A percentile compares a stretch with the other conserved stretches of the same genome.
phyloP scores from a whole-genome alignment of 2,329 filamentous ascomycete genomes.

The Neobulgaria alba region DNA sequence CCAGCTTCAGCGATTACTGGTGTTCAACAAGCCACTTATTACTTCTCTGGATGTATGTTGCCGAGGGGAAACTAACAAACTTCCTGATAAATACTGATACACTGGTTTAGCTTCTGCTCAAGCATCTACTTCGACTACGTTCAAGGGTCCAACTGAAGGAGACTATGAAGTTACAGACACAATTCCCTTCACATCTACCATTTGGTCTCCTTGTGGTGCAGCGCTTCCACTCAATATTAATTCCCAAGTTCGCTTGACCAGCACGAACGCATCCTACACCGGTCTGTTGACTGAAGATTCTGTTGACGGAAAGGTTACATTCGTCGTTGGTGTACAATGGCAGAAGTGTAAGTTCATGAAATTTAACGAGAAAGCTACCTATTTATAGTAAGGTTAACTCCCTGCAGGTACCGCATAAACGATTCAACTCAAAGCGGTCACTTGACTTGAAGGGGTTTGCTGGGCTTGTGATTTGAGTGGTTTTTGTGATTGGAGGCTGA shows the following conservation, averaged over 20 bases:
- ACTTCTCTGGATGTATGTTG: constrained; percentile 39
- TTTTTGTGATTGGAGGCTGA: neutral
- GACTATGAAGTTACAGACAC: constrained; percentile 36
- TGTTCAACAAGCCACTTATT: constrained; percentile 43
- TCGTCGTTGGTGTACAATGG: constrained; percentile 35
- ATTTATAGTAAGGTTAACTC: neutral
- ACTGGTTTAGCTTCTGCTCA: constrained; percentile 21
- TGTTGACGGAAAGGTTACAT: constrained; percentile 39
- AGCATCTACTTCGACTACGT: constrained; percentile 33
- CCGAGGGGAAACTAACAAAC: neutral
- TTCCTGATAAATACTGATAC: neutral
- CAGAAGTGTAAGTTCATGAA: constrained; percentile 13
- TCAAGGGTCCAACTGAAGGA: constrained; percentile 34
- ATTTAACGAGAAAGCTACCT: neutral
- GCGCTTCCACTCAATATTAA: constrained; percentile 45
- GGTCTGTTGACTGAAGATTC: constrained; percentile 40
- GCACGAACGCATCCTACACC: constrained; percentile 24
- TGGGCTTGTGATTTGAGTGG: neutral
- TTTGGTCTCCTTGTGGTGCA: constrained; percentile 44
- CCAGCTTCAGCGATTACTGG: constrained; percentile 36
- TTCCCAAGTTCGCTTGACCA: constrained; percentile 38
- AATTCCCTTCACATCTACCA: constrained; percentile 36
- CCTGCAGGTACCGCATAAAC: neutral
- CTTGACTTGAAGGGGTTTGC: neutral
- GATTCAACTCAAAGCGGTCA: neutral